These are phyloP conservation scores for Paraphaeosphaeria minitans DNA, from an alignment of 2,329 filamentous ascomycete genomes.

Conservation along the genomic window DNA sequence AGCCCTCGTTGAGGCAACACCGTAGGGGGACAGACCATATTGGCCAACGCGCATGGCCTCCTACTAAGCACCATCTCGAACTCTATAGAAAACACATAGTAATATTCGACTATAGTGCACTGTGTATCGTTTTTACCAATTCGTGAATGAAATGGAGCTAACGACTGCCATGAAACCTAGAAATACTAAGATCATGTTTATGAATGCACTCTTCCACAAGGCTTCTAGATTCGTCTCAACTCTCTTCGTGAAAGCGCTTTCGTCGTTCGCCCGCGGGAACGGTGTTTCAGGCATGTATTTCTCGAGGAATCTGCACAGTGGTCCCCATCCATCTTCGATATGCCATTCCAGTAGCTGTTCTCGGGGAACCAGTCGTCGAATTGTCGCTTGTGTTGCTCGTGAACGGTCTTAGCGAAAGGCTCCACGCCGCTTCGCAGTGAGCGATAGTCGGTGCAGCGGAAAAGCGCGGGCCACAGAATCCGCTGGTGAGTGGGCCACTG, in stretches of 20 bases:
- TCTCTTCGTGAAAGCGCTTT: constrained; percentile 7
- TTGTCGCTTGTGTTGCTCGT: constrained; percentile 8
- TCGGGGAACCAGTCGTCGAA: constrained; percentile 43
- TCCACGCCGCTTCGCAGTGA: constrained; percentile 9
- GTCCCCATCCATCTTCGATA: constrained; percentile 60
- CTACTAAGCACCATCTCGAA: neutral
- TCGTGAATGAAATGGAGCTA: neutral
- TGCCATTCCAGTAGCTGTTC: constrained; percentile 60
- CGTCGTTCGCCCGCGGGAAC: constrained; percentile 15
- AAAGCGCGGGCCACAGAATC: constrained; percentile 10
- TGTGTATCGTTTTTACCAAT: neutral
- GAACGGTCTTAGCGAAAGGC: neutral
- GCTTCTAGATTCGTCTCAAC: constrained; percentile 6
- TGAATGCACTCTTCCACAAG: constrained; percentile 5
- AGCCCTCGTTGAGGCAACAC: neutral
- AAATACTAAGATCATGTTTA: constrained; percentile 1
- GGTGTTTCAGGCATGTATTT: constrained; percentile 52
- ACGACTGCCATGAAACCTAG: neutral
- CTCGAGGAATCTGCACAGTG: constrained; percentile 61
- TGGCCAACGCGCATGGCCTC: neutral
- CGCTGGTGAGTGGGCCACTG: constrained; percentile 13
- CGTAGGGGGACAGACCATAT: too few relatives aligned
- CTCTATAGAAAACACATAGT: neutral
- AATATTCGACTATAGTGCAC: neutral
- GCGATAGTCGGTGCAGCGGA: constrained; percentile 2